Percentiles rank a stretch among this genome's conserved stretches.
phyloP scores from a whole-genome alignment of 192 early-diverging fungal genomes.

The Backusella morwellensis region DNA sequence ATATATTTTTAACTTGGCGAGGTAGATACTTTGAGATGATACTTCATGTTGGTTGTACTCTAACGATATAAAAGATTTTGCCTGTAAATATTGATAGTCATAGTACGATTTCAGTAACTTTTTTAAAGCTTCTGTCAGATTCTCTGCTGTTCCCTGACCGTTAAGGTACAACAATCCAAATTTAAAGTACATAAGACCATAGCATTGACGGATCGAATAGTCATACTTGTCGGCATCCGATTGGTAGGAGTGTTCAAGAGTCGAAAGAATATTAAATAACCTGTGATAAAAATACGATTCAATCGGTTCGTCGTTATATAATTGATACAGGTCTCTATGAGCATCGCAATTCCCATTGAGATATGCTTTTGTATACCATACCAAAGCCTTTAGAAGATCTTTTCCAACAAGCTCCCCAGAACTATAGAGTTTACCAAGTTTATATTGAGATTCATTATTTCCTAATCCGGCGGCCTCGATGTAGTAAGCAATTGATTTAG shows the following conservation, averaged over 20 bases:
- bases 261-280: neutral
- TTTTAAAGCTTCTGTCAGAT: neutral
- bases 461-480: neutral
- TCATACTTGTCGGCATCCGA: neutral
- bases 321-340: neutral
- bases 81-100: neutral
- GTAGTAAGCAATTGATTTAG: neutral
- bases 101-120: neutral
- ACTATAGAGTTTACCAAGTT: neutral
- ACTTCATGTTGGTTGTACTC: too few relatives aligned
- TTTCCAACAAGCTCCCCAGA: neutral
- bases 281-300: neutral
- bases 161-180: neutral
- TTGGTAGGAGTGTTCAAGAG: neutral
- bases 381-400: neutral
- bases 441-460: neutral
- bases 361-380: neutral
- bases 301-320: neutral
- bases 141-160: neutral
- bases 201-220: too few relatives aligned
- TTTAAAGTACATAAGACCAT: too few relatives aligned
- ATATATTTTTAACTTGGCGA: neutral
- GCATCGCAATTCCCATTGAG: neutral
- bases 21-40: too few relatives aligned
- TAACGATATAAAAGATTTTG: neutral